Conservation (phyloP, 208 protist species). For the Acanthamoeba triangularis region DNA sequence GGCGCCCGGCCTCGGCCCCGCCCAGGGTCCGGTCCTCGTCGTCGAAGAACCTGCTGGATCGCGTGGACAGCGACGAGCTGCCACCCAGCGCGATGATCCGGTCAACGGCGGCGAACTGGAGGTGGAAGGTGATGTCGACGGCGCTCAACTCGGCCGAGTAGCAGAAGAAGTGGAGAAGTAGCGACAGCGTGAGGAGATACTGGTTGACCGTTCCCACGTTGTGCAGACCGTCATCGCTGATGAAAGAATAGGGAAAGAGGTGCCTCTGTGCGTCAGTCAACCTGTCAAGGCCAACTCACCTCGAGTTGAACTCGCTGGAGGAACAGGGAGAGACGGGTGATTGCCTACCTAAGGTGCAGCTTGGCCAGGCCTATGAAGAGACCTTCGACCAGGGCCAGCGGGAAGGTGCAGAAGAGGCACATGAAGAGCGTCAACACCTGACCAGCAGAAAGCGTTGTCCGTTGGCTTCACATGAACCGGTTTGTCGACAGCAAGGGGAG, state of each 20-base stretch:
- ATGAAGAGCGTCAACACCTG: neutral
- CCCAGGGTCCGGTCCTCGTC: neutral
- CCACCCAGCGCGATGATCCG: slow-evolving; percentile 7
- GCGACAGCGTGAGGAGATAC: slow-evolving; percentile 14
- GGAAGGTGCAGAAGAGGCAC: slow-evolving; percentile 48
- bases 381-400: neutral
- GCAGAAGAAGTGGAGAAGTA: neutral
- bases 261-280: neutral
- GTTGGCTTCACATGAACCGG: neutral
- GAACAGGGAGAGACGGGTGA: neutral
- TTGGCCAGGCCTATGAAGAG: neutral
- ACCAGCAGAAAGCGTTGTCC: neutral
- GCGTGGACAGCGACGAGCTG: neutral
- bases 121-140: neutral
- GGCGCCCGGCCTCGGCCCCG: no score
- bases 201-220: slow-evolving; percentile 10
- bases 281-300: neutral
- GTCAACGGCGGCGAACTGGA: neutral
- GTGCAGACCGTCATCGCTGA: neutral
- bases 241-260: neutral
- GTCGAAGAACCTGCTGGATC: neutral
- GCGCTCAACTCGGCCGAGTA: neutral
- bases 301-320: neutral
- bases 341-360: neutral
- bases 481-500: neutral